A percentile compares a stretch with the other conserved stretches of the same genome.
phyloP scores from a whole-genome alignment of 345 rosid genomes.

The Dipteronia dyeriana region DNA sequence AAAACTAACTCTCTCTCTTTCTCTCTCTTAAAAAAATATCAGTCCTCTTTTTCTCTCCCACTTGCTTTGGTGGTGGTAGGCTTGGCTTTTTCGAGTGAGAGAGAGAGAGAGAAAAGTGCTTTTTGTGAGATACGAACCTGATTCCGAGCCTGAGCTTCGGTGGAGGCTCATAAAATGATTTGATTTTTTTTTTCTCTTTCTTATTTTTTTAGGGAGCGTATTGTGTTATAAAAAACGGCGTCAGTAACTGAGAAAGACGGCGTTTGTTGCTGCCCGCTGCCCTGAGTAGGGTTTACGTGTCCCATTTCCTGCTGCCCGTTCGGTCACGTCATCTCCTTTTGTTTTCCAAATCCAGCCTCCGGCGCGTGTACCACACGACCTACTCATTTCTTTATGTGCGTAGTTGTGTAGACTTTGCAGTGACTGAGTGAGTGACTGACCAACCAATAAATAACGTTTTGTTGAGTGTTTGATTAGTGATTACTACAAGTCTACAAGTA shows the following conservation, averaged over 20 bases:
- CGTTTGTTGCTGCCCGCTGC: slow-evolving; percentile 58
- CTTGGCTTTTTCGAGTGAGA: slow-evolving; percentile 36
- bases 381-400: no score
- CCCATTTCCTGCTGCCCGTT: slow-evolving; percentile 18
- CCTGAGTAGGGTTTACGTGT: slow-evolving; percentile 33
- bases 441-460: no score
- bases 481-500: no score
- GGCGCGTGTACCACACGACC: no score
- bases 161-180: slow-evolving; percentile 36
- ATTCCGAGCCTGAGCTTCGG: slow-evolving; percentile 50
- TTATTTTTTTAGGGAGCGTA: no score
- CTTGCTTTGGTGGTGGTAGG: slow-evolving; percentile 24
- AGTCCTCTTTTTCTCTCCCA: slow-evolving; percentile 24
- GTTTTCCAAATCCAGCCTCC: no score
- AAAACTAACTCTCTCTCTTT: slow-evolving; percentile 27
- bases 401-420: no score
- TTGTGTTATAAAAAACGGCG: slow-evolving; percentile 27
- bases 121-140: slow-evolving; percentile 38
- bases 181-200: slow-evolving; percentile 11
- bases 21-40: slow-evolving; percentile 8
- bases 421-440: no score
- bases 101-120: slow-evolving; percentile 1
- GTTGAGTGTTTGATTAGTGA: no score
- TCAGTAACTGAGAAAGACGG: slow-evolving; percentile 35
- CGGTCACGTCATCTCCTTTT: slow-evolving; percentile 28